Evolutionary conservation across 1,284 basidiomycete genomes (phyloP).

Genomic region (Macrocybe sp.): DNA sequence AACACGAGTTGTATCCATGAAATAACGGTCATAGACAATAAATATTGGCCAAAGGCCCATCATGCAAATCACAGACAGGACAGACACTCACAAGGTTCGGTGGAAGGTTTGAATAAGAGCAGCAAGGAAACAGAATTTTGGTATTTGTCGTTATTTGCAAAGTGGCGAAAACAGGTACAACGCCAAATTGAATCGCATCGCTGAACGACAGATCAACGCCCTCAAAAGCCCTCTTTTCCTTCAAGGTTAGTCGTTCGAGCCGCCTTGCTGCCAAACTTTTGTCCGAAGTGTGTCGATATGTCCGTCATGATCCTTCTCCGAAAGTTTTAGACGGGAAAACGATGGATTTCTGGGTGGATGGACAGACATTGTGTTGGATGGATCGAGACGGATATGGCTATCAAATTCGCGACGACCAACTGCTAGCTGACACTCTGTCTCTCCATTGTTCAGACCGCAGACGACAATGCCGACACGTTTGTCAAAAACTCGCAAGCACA

Average conservation of each 20-base stretch:
- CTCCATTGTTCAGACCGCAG: constrained; percentile 19
- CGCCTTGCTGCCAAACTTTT: constrained; percentile 16
- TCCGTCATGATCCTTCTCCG: constrained; percentile 10
- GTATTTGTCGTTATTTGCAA: constrained; percentile 29
- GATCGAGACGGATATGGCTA: constrained; percentile 17
- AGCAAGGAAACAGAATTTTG: constrained; percentile 8
- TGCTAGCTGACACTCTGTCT: constrained; percentile 8
- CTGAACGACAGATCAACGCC: constrained; percentile 40
- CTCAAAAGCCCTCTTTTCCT: constrained; percentile 59
- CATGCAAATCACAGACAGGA: constrained; percentile 25
- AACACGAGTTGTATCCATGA: background rate
- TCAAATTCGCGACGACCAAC: constrained; percentile 19
- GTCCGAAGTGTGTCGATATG: background rate
- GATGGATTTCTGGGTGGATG: constrained; percentile 33
- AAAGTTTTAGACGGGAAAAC: constrained; percentile 19
- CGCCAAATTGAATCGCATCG: constrained; percentile 14
- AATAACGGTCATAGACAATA: constrained; percentile 62
- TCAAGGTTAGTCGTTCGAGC: background rate
- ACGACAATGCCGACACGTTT: constrained; percentile 91
- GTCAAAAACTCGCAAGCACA: constrained; percentile 97
- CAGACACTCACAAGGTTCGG: constrained; percentile 9
- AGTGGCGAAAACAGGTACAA: constrained; percentile 21
- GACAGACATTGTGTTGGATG: constrained; percentile 38
- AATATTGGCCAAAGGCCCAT: constrained; percentile 54
- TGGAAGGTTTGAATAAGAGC: constrained; percentile 2